A percentile compares a stretch with the other conserved stretches of the same genome.
These are phyloP conservation scores for Neurospora hispaniola DNA, from an alignment of 495 filamentous ascomycete genomes.

Conservation along the genomic window DNA sequence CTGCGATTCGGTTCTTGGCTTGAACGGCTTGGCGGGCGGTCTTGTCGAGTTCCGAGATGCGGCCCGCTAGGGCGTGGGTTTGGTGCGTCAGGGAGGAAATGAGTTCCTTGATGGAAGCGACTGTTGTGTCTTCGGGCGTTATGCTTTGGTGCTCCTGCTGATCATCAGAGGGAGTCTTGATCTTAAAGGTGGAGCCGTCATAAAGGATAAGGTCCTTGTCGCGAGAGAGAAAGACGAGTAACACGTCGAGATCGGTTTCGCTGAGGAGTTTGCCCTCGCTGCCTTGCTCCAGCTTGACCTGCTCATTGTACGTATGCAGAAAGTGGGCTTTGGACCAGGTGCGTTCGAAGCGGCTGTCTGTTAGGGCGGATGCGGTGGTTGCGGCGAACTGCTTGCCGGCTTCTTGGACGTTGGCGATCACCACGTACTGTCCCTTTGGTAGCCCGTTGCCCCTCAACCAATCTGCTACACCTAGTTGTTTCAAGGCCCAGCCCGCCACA, in stretches of 20 bases:
- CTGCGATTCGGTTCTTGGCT: constrained; percentile 58
- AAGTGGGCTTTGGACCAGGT: constrained; percentile 60
- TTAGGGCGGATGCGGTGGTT: constrained; percentile 33
- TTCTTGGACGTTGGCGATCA: constrained; percentile 49
- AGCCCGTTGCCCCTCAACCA: background rate
- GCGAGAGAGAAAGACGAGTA: constrained; percentile 62
- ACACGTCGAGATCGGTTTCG: constrained; percentile 53
- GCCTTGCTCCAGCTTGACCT: constrained; percentile 20
- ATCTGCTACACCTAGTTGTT: constrained; percentile 53
- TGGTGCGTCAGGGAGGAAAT: constrained; percentile 52
- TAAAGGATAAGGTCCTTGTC: constrained; percentile 55
- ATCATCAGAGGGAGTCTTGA: constrained; percentile 41
- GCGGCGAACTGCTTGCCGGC: constrained; percentile 37
- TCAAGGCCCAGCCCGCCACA: constrained; percentile 65
- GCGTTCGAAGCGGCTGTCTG: constrained; percentile 43
- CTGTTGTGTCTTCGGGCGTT: constrained; percentile 64
- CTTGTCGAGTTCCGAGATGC: constrained; percentile 46
- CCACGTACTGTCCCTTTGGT: constrained; percentile 40
- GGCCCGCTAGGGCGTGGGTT: constrained; percentile 34
- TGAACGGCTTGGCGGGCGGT: constrained; percentile 57
- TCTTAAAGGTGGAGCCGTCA: constrained; percentile 66
- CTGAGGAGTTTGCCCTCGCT: constrained; percentile 44
- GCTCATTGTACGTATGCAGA: constrained; percentile 41
- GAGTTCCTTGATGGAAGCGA: constrained; percentile 65
- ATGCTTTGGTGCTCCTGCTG: constrained; percentile 38